These are phyloP conservation scores for Cladosporium phlei DNA, from an alignment of 2,329 filamentous ascomycete species.

Conservation along the genomic window DNA sequence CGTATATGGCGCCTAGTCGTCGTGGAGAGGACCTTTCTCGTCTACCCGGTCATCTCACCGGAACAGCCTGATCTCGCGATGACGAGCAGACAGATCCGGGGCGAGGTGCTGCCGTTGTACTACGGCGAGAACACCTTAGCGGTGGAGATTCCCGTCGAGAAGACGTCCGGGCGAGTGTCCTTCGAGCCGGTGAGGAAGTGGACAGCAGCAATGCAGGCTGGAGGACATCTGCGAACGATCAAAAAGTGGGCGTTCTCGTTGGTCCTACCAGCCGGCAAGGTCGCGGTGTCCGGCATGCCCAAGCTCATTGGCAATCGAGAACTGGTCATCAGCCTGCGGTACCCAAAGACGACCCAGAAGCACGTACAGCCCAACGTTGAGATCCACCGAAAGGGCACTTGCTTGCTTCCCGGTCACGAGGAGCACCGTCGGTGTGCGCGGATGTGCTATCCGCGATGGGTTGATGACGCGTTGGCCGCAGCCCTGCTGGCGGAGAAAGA, in stretches of 20 bases:
- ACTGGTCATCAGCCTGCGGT: not conserved
- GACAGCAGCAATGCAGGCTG: slow-evolving; percentile 9
- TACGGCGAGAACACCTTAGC: slow-evolving; percentile 25
- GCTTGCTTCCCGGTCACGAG: not conserved
- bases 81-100: slow-evolving; percentile 19
- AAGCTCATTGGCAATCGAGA: not conserved
- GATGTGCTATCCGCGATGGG: not conserved
- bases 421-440: not conserved
- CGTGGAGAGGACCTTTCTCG: slow-evolving; percentile 19
- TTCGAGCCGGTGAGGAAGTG: slow-evolving; percentile 17
- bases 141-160: slow-evolving; percentile 16
- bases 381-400: not conserved
- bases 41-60: slow-evolving; percentile 16
- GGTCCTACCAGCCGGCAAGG: not conserved
- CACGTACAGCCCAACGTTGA: not conserved
- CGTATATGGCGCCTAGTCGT: slow-evolving; percentile 20
- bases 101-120: slow-evolving; percentile 23
- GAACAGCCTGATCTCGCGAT: slow-evolving; percentile 28
- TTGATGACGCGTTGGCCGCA: not conserved
- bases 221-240: not conserved
- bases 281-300: too few species aligned
- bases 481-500: not conserved
- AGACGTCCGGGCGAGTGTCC: too few species aligned
- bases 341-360: not conserved
- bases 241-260: slow-evolving; percentile 15